Percentiles rank a stretch among this genome's conserved stretches.
Evolutionary conservation across 2,329 filamentous ascomycete species (phyloP).

Genomic region (Hortaea sp.): DNA sequence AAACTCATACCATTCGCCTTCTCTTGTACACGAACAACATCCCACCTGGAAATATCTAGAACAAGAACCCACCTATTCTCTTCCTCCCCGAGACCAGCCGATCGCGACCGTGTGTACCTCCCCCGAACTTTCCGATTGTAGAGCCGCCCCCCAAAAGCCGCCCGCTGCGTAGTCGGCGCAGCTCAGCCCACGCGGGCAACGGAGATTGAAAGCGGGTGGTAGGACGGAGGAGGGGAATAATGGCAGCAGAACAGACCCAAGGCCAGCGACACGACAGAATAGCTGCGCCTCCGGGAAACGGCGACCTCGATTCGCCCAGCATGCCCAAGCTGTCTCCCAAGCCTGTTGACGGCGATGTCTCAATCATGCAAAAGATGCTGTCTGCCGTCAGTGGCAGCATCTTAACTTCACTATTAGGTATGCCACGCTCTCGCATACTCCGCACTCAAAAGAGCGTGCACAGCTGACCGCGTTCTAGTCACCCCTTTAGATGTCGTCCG

Average conservation of each 20-base stretch:
- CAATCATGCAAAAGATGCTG: slow-evolving; percentile 82
- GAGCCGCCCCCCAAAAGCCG: too few species aligned
- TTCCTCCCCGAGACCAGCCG: too few species aligned
- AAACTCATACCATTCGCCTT: too few species aligned
- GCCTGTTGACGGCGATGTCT: slow-evolving; percentile 53
- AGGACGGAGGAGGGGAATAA: background rate
- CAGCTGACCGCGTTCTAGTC: slow-evolving; percentile 43
- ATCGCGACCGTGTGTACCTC: too few species aligned
- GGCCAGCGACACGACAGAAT: slow-evolving; percentile 32
- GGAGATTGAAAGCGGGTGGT: background rate
- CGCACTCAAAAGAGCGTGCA: background rate
- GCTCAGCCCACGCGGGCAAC: background rate
- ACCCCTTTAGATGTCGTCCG: slow-evolving; percentile 95
- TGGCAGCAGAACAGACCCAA: slow-evolving; percentile 16
- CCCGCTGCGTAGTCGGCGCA: too few species aligned
- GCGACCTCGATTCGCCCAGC: slow-evolving; percentile 8
- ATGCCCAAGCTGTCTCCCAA: slow-evolving; percentile 6
- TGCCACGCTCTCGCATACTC: slow-evolving; percentile 16
- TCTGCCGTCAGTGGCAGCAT: slow-evolving; percentile 87
- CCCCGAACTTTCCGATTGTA: too few species aligned
- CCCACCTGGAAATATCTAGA: too few species aligned
- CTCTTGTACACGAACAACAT: too few species aligned
- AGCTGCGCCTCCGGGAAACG: slow-evolving; percentile 9
- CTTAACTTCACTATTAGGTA: slow-evolving; percentile 80
- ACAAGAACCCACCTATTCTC: too few species aligned